These are phyloP conservation scores for Nicotiana undulata DNA, from an alignment of 257 asterid species.

Conservation along the genomic window DNA sequence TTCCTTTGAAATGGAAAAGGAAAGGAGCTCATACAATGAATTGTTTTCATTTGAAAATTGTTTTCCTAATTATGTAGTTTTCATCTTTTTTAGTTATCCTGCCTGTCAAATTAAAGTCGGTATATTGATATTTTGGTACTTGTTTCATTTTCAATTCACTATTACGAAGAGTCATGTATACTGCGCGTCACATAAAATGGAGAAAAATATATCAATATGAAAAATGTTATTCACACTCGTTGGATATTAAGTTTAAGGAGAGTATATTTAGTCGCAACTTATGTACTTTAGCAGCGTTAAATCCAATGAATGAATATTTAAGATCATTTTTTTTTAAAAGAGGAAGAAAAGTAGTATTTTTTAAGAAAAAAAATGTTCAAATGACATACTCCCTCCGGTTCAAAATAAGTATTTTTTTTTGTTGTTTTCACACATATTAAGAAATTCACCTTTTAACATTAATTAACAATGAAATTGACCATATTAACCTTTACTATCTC, in stretches of 20 bases:
- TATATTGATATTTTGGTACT: neutral
- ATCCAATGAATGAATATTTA: neutral
- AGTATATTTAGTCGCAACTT: neutral
- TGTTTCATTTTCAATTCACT: neutral
- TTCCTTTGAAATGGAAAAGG: neutral
- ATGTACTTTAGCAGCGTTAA: neutral
- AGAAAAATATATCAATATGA: neutral
- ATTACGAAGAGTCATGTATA: neutral
- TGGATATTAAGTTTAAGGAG: neutral
- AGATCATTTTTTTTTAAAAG: neutral
- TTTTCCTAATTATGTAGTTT: neutral
- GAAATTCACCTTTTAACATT: no score
- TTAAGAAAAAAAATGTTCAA: neutral
- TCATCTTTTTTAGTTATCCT: neutral
- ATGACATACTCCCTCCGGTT: no score
- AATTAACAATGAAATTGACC: no score
- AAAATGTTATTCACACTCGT: neutral
- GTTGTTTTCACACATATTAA: no score
- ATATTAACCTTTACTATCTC: no score
- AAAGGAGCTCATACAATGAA: neutral
- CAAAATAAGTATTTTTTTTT: no score
- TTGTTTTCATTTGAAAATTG: neutral
- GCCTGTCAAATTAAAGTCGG: neutral
- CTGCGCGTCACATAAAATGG: neutral
- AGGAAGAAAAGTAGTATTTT: neutral